Conservation (phyloP, 140 eudicot genomes). For the Stevia rebaudiana region DNA sequence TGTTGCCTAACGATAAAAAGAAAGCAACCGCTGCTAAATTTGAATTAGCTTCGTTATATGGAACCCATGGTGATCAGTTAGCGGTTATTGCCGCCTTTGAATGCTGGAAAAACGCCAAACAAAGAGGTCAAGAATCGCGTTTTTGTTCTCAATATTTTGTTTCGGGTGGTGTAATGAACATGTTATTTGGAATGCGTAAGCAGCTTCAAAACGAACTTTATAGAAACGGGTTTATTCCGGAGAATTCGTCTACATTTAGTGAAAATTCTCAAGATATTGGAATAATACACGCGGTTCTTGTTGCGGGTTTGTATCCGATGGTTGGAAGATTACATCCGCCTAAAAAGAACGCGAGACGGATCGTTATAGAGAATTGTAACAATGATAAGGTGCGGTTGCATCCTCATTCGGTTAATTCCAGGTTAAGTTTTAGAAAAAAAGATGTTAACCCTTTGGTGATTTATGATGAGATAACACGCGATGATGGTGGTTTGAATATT, state of each 20-base stretch:
- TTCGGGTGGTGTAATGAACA: conserved; percentile 60
- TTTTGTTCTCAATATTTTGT: conserved; percentile 76
- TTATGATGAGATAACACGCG: conserved; percentile 86
- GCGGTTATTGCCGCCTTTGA: conserved; percentile 85
- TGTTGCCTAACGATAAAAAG: conserved; percentile 53
- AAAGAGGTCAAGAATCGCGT: conserved; percentile 53
- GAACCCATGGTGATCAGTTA: conserved; percentile 81
- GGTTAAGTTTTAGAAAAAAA: conserved; percentile 28
- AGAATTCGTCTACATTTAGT: conserved; percentile 41
- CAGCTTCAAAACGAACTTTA: conserved; percentile 58
- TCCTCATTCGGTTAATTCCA: conserved; percentile 47
- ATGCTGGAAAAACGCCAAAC: conserved; percentile 75
- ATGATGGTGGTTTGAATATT: conserved; percentile 69
- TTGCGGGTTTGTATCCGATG: conserved; percentile 87
- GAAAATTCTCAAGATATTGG: conserved; percentile 66
- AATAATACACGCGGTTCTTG: conserved; percentile 70
- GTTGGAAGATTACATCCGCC: conserved; percentile 65
- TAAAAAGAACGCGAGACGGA: conserved; percentile 26
- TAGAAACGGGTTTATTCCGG: conserved; percentile 55
- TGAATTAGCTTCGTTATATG: conserved; percentile 68
- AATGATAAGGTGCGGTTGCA: conserved; percentile 64
- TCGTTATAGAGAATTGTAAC: conserved; percentile 48
- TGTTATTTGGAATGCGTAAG: conserved; percentile 72
- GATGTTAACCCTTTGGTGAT: conserved; percentile 43
- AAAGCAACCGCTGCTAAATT: conserved; percentile 61